These are phyloP conservation scores for Coemansia sp. DNA, from an alignment of 192 early-diverging fungal genomes.

Conservation along the genomic window DNA sequence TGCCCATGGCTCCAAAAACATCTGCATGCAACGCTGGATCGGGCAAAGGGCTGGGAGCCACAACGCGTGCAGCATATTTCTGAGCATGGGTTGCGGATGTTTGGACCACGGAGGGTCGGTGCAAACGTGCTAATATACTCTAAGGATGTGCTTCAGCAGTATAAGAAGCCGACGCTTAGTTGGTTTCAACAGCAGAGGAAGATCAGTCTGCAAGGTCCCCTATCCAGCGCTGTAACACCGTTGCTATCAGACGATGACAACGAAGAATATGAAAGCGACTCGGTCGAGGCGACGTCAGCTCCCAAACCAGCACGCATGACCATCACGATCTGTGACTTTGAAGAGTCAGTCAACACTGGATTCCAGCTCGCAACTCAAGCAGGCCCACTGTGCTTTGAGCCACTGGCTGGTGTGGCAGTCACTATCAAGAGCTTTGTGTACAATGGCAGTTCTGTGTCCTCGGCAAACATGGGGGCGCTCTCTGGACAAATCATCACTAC, in stretches of 20 bases:
- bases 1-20: slow-evolving; percentile 45
- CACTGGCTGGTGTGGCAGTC: slow-evolving; percentile 75
- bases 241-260: slow-evolving; percentile 32
- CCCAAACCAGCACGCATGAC: slow-evolving; percentile 13
- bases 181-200: slow-evolving; percentile 34
- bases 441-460: slow-evolving; percentile 5
- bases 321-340: slow-evolving; percentile 62
- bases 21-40: slow-evolving; percentile 32
- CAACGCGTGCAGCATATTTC: slow-evolving; percentile 39
- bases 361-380: slow-evolving; percentile 90
- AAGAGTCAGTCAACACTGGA: slow-evolving; percentile 79
- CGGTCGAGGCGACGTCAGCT: slow-evolving; percentile 2
- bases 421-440: slow-evolving; percentile 36
- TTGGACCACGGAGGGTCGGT: slow-evolving; percentile 39
- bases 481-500: slow-evolving; percentile 87
- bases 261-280: slow-evolving; percentile 21
- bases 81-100: slow-evolving; percentile 24
- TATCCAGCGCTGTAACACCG: slow-evolving; percentile 31
- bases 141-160: slow-evolving; percentile 27
- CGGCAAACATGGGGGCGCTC: slow-evolving; percentile 15
- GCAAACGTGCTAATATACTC: slow-evolving; percentile 52
- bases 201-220: slow-evolving; percentile 5
- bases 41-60: slow-evolving; percentile 52
- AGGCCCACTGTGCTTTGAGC: slow-evolving; percentile 94
- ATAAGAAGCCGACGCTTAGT: slow-evolving; percentile 14